Base-by-base conservation (phyloP, 1,139 yeast species). In the Zygosaccharomyces pseudobailii region DNA sequence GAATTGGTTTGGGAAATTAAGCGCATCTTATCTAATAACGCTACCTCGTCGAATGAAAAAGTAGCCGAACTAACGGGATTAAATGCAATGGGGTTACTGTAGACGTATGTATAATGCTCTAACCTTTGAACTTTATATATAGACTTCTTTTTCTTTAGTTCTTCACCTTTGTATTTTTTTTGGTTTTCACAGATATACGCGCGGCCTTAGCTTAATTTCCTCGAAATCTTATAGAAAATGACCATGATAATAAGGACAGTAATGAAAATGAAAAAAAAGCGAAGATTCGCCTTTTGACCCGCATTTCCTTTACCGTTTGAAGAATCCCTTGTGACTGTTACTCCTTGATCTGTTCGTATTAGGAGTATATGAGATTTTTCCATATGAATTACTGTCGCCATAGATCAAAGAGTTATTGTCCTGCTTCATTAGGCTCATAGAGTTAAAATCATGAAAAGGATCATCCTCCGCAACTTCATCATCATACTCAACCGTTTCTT, bases 391-490 rank as follows among this genome's bases (percentile, higher is more conserved):
- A 30, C 73, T 75, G 31, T 79, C 82, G 19, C 77, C 78, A 55
- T 74, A 78, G 3, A 71, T 61, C 60, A 76, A 70, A 1, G 78
- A 68, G 44, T 72, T 71, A 36, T 69, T 72, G 42, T 79, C 84
- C 48, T 78, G 85, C 63, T 89, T 92, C 59, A 88, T 88, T 59
- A 92, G 72, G 3, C 96, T 87, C 58, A 92, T 88, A 0, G 97
- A 89, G 60, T 84, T 87, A 70, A 92, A 92, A 59, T 82, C 82
- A 46, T 81, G 84, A 68, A 92, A 92, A 13, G 97, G 97, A 67
- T 90, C 96, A 33, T 71, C 74, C 24, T 63, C 68, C 17, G 65
- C 54, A 5, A 63, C 57, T 33, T 56, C 58, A 27, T 61, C 67
- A 43, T 64, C 67, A 21, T 61, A 63, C 43, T 62, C 67, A 2